phyloP scores from a whole-genome alignment of 805 yeast genomes.

The Candida insectorum region DNA sequence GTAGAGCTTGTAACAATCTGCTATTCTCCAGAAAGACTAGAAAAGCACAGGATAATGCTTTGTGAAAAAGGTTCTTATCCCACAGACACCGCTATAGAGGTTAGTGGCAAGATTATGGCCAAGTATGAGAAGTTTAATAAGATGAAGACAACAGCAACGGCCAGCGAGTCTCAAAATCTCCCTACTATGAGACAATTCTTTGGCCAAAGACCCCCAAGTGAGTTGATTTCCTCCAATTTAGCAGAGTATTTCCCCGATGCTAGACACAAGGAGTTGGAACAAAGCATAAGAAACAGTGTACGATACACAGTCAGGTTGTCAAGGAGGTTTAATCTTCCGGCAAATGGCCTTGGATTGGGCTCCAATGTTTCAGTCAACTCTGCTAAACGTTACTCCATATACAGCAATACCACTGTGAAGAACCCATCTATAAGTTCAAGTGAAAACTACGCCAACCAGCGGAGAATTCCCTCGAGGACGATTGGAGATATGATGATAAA shows the following conservation, averaged over 20 bases:
- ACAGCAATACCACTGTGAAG: conserved; percentile 10
- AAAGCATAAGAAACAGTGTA: conserved; percentile 80
- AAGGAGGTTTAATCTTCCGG: conserved; percentile 27
- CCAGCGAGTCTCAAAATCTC: conserved; percentile 15
- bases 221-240: conserved; percentile 81
- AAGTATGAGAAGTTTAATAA: conserved; percentile 25
- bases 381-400: conserved; percentile 11
- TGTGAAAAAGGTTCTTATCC: conserved; percentile 67
- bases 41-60: conserved; percentile 66
- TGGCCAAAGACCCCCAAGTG: conserved; percentile 93
- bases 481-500: conserved; percentile 63
- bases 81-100: conserved; percentile 52
- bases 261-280: conserved; percentile 63
- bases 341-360: conserved; percentile 12
- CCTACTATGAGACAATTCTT: conserved; percentile 48
- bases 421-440: conserved; percentile 17
- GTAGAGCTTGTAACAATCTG: conserved; percentile 81
- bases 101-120: conserved; percentile 46
- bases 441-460: conserved; percentile 12
- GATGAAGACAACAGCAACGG: conserved; percentile 11
- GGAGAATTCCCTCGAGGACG: conserved; percentile 35
- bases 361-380: conserved; percentile 16
- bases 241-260: conserved; percentile 91
- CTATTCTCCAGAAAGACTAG: conserved; percentile 67
- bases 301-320: conserved; percentile 69